Conservation (phyloP, 495 filamentous ascomycete genomes). For the Penicillium fimorum region DNA sequence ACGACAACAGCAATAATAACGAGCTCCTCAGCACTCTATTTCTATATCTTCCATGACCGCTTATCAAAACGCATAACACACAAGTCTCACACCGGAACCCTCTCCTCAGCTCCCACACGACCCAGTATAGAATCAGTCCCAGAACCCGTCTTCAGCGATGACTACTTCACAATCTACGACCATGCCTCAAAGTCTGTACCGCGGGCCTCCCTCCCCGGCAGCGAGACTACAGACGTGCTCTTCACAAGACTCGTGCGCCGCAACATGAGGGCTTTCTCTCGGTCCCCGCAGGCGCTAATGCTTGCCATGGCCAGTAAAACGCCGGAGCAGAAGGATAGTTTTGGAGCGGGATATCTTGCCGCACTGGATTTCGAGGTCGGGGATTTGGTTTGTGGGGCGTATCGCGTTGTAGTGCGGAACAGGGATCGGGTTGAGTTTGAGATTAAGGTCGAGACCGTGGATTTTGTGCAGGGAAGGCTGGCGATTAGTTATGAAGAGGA, state of each 20-base stretch:
- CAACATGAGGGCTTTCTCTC: slow-evolving; percentile 37
- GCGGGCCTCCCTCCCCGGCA: slow-evolving; percentile 22
- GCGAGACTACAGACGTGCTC: slow-evolving; percentile 14
- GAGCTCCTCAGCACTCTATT: slow-evolving; percentile 21
- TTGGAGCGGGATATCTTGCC: slow-evolving; percentile 26
- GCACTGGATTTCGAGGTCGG: slow-evolving; percentile 32
- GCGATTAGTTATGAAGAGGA: slow-evolving; percentile 19
- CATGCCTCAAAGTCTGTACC: slow-evolving; percentile 22
- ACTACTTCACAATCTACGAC: slow-evolving; percentile 29
- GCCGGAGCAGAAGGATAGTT: slow-evolving; percentile 21
- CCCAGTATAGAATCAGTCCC: slow-evolving; percentile 28
- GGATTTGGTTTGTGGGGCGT: slow-evolving; percentile 36
- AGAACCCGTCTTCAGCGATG: slow-evolving; percentile 15
- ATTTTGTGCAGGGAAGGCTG: slow-evolving; percentile 29
- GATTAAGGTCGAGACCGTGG: slow-evolving; percentile 20
- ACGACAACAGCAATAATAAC: slow-evolving; percentile 24
- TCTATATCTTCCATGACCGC: slow-evolving; percentile 27
- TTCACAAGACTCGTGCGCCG: slow-evolving; percentile 33
- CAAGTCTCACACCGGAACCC: slow-evolving; percentile 18
- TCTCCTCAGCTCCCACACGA: slow-evolving; percentile 12
- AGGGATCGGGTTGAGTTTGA: slow-evolving; percentile 35
- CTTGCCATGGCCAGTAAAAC: slow-evolving; percentile 17
- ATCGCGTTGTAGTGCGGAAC: slow-evolving; percentile 27
- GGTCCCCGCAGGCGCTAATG: slow-evolving; percentile 33
- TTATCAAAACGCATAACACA: slow-evolving; percentile 27